Base-by-base conservation (phyloP, 2,329 filamentous ascomycete species). In the Fusarium keratoplasticum region DNA sequence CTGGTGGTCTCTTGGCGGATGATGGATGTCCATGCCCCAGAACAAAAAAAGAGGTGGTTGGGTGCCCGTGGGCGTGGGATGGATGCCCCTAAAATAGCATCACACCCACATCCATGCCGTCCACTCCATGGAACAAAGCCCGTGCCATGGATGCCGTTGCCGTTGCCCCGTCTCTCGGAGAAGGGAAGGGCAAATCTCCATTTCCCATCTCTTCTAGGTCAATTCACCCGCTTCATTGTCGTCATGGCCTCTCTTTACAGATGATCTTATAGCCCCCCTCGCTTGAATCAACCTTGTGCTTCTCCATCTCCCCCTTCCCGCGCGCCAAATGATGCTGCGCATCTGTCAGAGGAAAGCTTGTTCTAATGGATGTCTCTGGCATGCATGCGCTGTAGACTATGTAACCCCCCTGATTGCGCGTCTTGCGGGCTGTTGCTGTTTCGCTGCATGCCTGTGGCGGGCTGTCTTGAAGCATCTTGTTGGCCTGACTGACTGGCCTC, bases 31-130 rank as follows among this genome's bases (percentile, higher is more conserved):
- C 40, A 44, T 44, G 42, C 22, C 22, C 42, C 8, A 14, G 47
- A 52, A 52, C 18, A 3, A 22, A 20, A 20, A 25, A 42, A 44
- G 20, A 59, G 50, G 69, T 63, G 61, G 65, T 35, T 74, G 71
- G 61, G 63, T 25, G 70, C 29, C 44, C 59, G 60, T 55, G 47
- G 70, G 44, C 59, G 60, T 55, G 47, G 70, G 44, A 64, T 60
- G 36, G 25, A 55, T 55, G 61, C 36, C 47, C 72, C 55, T 72
- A 67, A 69, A 74, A 74, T 74, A 74, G 72, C 14, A 74, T 64
- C 65, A 38, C 31, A 44, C 63, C 70, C 70, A 73, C 29, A 22
- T 18, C 20, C 20, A 44, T 44, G 40, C 40, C 40, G 20, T 44
- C 40, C 20, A 35, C 20, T 42, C n/a, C 62, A 38, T 42, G 50